These are phyloP conservation scores for Gloeophyllum trabeum DNA, from an alignment of 768 basidiomycete genomes.

Conservation along the genomic window DNA sequence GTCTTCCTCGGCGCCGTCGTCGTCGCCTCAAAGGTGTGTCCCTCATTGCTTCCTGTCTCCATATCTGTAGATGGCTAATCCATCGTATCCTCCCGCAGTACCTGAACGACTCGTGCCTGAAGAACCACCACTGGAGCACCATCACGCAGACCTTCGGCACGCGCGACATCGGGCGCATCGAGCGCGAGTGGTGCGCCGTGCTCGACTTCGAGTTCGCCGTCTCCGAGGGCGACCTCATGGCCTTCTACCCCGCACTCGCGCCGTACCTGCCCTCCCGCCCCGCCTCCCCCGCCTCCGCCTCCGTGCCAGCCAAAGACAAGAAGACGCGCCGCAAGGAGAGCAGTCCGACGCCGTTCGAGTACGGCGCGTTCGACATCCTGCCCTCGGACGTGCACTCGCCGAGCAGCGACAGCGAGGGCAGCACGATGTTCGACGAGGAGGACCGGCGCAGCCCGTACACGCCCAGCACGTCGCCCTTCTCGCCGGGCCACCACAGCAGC, in stretches of 20 bases:
- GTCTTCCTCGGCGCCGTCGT: conserved; percentile 90
- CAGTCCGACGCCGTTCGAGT: too few relatives aligned
- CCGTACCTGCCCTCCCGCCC: conserved; percentile 18
- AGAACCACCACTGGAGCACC: conserved; percentile 87
- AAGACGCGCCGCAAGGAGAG: too few relatives aligned
- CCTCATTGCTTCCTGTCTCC: conserved; percentile 9
- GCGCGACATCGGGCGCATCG: conserved; percentile 70
- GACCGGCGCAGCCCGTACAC: too few relatives aligned
- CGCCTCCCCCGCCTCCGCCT: conserved; percentile 9
- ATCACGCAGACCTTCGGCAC: conserved; percentile 77
- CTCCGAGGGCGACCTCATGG: conserved; percentile 51
- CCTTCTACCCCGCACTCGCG: conserved; percentile 26
- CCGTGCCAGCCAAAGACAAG: neutral
- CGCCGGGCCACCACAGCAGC: too few relatives aligned
- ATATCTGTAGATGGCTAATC: neutral
- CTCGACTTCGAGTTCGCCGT: conserved; percentile 66
- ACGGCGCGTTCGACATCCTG: too few relatives aligned
- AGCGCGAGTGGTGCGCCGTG: conserved; percentile 74
- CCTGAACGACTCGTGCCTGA: conserved; percentile 80
- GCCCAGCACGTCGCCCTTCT: too few relatives aligned
- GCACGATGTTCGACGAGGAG: too few relatives aligned
- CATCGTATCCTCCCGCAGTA: conserved; percentile 32
- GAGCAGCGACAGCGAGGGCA: too few relatives aligned
- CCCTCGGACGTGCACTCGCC: too few relatives aligned
- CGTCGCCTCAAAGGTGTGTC: conserved; percentile 66